These are phyloP conservation scores for Tetragonia tetragonoides DNA, from an alignment of 148 eudicot species.

Conservation along the genomic window DNA sequence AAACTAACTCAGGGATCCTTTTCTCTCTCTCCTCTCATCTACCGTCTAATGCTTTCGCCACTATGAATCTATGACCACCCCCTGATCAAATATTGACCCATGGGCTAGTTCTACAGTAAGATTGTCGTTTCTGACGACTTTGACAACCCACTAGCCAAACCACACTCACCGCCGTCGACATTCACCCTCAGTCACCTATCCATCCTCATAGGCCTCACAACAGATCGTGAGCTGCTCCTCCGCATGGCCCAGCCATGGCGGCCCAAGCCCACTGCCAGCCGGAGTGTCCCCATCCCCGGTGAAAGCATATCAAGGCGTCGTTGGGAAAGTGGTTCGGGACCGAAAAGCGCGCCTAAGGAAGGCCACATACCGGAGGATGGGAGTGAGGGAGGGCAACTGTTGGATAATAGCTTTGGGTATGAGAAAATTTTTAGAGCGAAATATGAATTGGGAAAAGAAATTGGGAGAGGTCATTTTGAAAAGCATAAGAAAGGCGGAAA, in stretches of 20 bases:
- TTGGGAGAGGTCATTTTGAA: slow-evolving; percentile 71
- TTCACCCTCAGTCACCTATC: slow-evolving; percentile 48
- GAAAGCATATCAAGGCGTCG: slow-evolving; percentile 68
- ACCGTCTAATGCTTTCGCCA: too few species aligned
- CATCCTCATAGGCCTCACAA: slow-evolving; percentile 36
- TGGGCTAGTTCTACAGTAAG: slow-evolving; percentile 78
- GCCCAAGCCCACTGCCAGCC: too few species aligned
- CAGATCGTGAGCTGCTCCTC: too few species aligned
- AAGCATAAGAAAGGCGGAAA: slow-evolving; percentile 46
- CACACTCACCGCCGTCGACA: slow-evolving; percentile 9
- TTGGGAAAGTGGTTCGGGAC: slow-evolving; percentile 50
- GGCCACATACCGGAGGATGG: slow-evolving; percentile 56
- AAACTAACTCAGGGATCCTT: neutral
- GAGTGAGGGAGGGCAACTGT: slow-evolving; percentile 12
- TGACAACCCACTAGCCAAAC: slow-evolving; percentile 20
- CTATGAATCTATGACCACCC: too few species aligned
- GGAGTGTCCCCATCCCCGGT: slow-evolving; percentile 62
- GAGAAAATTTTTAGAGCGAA: slow-evolving; percentile 54
- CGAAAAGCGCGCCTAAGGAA: slow-evolving; percentile 41
- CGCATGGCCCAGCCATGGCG: too few species aligned
- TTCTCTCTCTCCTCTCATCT: too few species aligned
- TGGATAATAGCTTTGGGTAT: slow-evolving; percentile 66
- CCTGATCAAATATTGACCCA: slow-evolving; percentile 11
- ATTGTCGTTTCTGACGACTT: slow-evolving; percentile 40
- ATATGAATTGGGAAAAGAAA: slow-evolving; percentile 63